Conservation (phyloP, 2,329 filamentous ascomycete genomes). For the Colletotrichum orchidophilum region DNA sequence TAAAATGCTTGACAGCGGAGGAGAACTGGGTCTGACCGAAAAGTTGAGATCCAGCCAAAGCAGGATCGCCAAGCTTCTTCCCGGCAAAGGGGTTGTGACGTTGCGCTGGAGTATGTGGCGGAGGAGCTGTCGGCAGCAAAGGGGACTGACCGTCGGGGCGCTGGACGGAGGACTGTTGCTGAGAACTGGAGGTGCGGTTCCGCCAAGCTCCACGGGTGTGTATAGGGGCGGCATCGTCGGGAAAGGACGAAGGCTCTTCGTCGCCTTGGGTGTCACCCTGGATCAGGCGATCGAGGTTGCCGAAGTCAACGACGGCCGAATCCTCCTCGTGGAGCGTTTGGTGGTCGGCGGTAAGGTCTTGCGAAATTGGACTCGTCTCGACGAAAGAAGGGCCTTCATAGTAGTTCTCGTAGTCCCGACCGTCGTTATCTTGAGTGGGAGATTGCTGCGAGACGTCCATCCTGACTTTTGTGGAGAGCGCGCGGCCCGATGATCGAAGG, state of each 20-base stretch:
- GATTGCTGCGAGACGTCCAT: constrained; percentile 62
- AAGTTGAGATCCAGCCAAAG: constrained; percentile 58
- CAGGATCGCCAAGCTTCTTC: constrained; percentile 43
- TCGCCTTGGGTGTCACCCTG: constrained; percentile 53
- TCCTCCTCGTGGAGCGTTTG: constrained; percentile 57
- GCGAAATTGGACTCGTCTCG: constrained; percentile 33
- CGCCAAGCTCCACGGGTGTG: constrained; percentile 52
- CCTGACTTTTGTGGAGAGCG: constrained; percentile 37
- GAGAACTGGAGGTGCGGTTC: constrained; percentile 45
- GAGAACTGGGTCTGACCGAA: constrained; percentile 66
- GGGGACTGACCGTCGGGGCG: constrained; percentile 40
- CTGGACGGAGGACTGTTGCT: constrained; percentile 40
- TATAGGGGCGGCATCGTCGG: constrained; percentile 45
- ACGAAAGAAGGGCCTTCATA: constrained; percentile 39
- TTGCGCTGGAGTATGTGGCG: constrained; percentile 60
- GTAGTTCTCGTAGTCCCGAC: constrained; percentile 58
- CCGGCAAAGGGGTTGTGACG: constrained; percentile 59
- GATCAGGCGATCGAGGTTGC: constrained; percentile 45
- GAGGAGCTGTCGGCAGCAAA: constrained; percentile 38
- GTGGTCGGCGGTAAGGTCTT: constrained; percentile 36
- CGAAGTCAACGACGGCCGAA: constrained; percentile 60
- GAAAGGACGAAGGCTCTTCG: constrained; percentile 46
- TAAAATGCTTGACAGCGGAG: constrained; percentile 59
- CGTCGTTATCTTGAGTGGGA: constrained; percentile 65
- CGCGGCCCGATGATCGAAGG: constrained; percentile 26